Base-by-base conservation (phyloP, 2,329 filamentous ascomycete genomes). In the Remersonia thermophila region DNA sequence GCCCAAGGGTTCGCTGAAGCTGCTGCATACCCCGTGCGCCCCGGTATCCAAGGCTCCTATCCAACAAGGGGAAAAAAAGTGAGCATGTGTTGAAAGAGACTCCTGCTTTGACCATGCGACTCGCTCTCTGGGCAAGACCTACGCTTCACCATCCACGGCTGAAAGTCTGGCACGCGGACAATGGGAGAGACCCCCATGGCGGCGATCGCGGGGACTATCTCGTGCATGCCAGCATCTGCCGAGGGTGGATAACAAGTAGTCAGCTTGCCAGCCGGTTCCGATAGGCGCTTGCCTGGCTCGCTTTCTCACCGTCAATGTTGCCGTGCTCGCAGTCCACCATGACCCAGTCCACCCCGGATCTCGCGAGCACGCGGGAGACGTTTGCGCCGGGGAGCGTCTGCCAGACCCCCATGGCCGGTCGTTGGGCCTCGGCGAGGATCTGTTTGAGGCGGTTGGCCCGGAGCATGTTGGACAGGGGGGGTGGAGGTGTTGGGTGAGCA, bases 281-380 rank as follows among this genome's bases (percentile, higher is more conserved):
- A 23, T 33, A 17, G 14, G n/a, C 28, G 9, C 28, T 25, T 23
- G 11, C 6, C 3, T 35, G 14, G 16, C 16, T 7, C 25, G 15
- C 8, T 29, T 33, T 32, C 51, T 37, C 51, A 66, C 65, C 66
- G 43, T 69, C 66, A 28, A 73, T 67, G 37, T 66, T 70, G 6
- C 71, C 71, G 50, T 74, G 71, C 41, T 71, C 68, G 47, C 68
- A 70, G 50, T 73, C 71, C 17, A 73, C 70, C 53, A 80, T 61
- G 8, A 83, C 70, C 66, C 77, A 81, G 51, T 82, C 77, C 2
- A 77, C 65, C 1, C 75, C 77, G 1, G 68, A 68, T 37, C 73
- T 61, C 2, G 79, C 76, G 32, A 83, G 59, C 13, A 66, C 55
- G 36, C 74, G 64, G 4, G 73, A 73, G 10, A 77, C 57, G 42